A percentile compares a stretch with the other conserved stretches of the same genome.
Conservation (phyloP, 2,329 filamentous ascomycete genomes). For the Seiridium cupressi region DNA sequence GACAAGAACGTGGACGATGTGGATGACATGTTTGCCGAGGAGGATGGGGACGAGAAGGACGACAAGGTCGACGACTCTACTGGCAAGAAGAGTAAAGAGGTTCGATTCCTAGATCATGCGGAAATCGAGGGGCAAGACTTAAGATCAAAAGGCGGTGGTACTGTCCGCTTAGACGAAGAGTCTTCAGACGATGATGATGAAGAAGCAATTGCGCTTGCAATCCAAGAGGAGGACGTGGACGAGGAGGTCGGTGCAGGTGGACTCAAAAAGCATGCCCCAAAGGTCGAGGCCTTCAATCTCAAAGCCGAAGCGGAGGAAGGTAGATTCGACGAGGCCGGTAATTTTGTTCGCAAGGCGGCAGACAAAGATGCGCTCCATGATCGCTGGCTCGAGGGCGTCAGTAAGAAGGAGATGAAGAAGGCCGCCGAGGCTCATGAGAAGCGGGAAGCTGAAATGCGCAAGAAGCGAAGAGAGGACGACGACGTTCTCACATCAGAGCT, state of each 20-base stretch:
- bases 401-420: constrained; percentile 88
- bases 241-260: constrained; percentile 88
- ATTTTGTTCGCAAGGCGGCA: constrained; percentile 83
- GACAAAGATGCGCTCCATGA: constrained; percentile 92
- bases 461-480: constrained; percentile 73
- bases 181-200: constrained; percentile 57
- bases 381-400: constrained; percentile 86
- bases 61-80: constrained; percentile 45
- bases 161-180: constrained; percentile 60
- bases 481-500: constrained; percentile 70
- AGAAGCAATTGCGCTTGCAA: constrained; percentile 72
- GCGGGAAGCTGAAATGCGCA: constrained; percentile 72
- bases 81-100: constrained; percentile 62
- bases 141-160: constrained; percentile 70
- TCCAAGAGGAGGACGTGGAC: constrained; percentile 74
- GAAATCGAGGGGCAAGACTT: constrained; percentile 79
- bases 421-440: constrained; percentile 86
- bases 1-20: constrained; percentile 55
- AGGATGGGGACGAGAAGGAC: constrained; percentile 55
- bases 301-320: constrained; percentile 87
- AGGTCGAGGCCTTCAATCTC: constrained; percentile 96
- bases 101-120: constrained; percentile 56
- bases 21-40: constrained; percentile 82
- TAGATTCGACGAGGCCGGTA: constrained; percentile 84
- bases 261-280: constrained; percentile 89